Conservation (phyloP, 306 rosid genomes). For the Sechiopsis laciniata region DNA sequence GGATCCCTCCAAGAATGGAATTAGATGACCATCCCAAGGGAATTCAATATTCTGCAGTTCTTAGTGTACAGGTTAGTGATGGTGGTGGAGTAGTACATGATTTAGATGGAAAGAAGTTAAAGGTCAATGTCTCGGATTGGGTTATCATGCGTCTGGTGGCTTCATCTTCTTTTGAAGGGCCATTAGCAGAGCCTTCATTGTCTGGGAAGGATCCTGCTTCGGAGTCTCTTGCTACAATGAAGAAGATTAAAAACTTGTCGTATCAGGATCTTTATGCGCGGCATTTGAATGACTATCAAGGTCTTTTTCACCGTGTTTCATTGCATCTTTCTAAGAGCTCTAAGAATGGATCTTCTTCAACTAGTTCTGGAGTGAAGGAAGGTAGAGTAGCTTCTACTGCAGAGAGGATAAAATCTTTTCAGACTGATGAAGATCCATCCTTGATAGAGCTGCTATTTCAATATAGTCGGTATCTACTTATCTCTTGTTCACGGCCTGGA, state of each 20-base stretch:
- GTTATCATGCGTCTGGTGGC: slow-evolving; percentile 68
- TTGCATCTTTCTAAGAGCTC: slow-evolving; percentile 72
- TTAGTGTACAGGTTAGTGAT: slow-evolving; percentile 65
- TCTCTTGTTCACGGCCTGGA: slow-evolving; percentile 80
- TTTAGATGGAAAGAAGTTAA: slow-evolving; percentile 57
- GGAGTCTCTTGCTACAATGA: slow-evolving; percentile 45
- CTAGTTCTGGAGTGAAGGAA: slow-evolving; percentile 30
- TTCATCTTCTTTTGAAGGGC: slow-evolving; percentile 69
- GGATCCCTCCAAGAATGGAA: slow-evolving; percentile 40
- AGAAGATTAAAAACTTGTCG: slow-evolving; percentile 38
- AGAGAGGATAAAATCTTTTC: slow-evolving; percentile 71
- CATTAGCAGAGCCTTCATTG: slow-evolving; percentile 64
- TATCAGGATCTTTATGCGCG: slow-evolving; percentile 60
- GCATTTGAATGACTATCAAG: slow-evolving; percentile 75
- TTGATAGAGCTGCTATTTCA: slow-evolving; percentile 85
- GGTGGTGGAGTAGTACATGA: slow-evolving; percentile 50
- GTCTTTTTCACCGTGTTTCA: slow-evolving; percentile 75
- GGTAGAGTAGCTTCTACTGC: slow-evolving; percentile 56
- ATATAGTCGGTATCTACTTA: slow-evolving; percentile 83
- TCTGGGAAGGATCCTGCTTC: slow-evolving; percentile 74
- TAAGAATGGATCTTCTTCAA: slow-evolving; percentile 28
- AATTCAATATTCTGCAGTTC: slow-evolving; percentile 68
- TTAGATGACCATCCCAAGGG: slow-evolving; percentile 52
- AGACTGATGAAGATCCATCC: slow-evolving; percentile 85
- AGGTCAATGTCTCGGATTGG: slow-evolving; percentile 71